A percentile compares a stretch with the other conserved stretches of the same genome.
Evolutionary conservation across 306 rosid species (phyloP).

Genomic region (Vigna hirtella): DNA sequence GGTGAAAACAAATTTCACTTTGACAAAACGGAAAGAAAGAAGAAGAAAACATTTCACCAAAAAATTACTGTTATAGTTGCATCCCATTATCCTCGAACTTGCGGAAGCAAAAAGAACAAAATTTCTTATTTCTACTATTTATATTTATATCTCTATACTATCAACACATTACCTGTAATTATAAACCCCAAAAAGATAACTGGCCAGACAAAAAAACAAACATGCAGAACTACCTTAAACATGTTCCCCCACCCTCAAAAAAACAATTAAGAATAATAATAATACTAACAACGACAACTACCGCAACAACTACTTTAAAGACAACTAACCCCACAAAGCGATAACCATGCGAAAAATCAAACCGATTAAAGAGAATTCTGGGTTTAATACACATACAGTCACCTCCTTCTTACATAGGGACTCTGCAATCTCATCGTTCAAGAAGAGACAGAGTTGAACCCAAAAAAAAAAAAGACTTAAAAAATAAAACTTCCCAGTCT

Average conservation of each 20-base stretch:
- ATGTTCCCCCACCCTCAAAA: background rate
- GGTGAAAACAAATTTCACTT: background rate
- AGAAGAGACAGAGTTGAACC: background rate
- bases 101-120: background rate
- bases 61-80: background rate
- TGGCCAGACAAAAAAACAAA: constrained; percentile 18
- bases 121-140: background rate
- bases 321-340: background rate
- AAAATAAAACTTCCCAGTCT: background rate
- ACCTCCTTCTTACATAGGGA: background rate
- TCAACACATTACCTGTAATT: background rate
- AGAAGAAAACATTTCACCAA: constrained; percentile 16
- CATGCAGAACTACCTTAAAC: constrained; percentile 5
- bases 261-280: background rate
- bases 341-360: background rate
- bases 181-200: constrained; percentile 23
- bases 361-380: background rate
- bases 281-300: background rate
- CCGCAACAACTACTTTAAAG: background rate
- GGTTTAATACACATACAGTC: background rate
- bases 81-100: constrained; percentile 8
- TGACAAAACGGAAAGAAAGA: background rate
- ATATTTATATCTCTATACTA: background rate
- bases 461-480: background rate
- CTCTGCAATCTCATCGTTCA: background rate